A percentile compares a stretch with the other conserved stretches of the same genome.
Evolutionary conservation across 2,329 filamentous ascomycete species (phyloP).

Genomic region (Aspergillus luchuensis): DNA sequence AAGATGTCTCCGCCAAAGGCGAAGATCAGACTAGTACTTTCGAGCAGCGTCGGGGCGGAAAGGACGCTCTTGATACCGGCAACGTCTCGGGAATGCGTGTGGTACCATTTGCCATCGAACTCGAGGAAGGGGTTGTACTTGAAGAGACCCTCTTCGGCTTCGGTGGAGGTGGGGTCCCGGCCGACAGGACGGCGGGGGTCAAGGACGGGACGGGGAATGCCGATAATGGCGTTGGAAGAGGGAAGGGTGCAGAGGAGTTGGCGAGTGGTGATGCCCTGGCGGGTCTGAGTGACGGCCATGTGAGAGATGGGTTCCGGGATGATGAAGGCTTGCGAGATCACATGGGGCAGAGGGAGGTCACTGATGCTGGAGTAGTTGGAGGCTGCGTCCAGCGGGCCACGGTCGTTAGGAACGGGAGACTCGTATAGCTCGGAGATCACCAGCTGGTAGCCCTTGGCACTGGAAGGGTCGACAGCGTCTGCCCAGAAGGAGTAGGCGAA

Average conservation of each 20-base stretch:
- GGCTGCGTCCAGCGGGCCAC: conserved; percentile 71
- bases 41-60: conserved; percentile 75
- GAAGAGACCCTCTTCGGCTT: conserved; percentile 80
- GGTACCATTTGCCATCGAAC: conserved; percentile 76
- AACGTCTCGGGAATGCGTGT: conserved; percentile 82
- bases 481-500: conserved; percentile 79
- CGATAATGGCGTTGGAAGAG: conserved; percentile 71
- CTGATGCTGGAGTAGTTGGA: conserved; percentile 77
- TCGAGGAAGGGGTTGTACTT: conserved; percentile 76
- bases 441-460: conserved; percentile 80
- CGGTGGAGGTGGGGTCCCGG: conserved; percentile 76
- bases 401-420: conserved; percentile 78
- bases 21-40: conserved; percentile 89
- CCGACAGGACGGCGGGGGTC: conserved; percentile 85
- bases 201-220: conserved; percentile 74
- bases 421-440: conserved; percentile 89
- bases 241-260: conserved; percentile 79
- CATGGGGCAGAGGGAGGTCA: conserved; percentile 67
- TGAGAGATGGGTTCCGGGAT: conserved; percentile 76
- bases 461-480: conserved; percentile 49
- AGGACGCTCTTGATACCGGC: conserved; percentile 73
- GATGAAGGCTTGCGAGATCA: conserved; percentile 77
- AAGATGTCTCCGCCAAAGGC: conserved; percentile 86
- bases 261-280: conserved; percentile 85
- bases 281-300: conserved; percentile 82